A percentile compares a stretch with the other conserved stretches of the same genome.
Evolutionary conservation across 2,329 filamentous ascomycete genomes (phyloP).

Genomic region (Fusarium multiceps): DNA sequence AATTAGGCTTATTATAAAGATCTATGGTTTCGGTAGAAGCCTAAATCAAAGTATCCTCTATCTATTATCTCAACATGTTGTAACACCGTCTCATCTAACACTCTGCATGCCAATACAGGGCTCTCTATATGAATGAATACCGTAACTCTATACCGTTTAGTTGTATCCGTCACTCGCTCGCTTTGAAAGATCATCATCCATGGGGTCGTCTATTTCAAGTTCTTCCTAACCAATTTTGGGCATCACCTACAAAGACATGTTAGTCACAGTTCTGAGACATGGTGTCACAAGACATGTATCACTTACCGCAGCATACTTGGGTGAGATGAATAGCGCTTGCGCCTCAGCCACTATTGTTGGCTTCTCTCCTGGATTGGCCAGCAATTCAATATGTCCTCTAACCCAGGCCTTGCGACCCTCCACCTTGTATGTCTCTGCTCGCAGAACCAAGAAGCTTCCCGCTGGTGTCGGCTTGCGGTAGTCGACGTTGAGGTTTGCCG

Average conservation of each 20-base stretch:
- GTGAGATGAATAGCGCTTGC: conserved; percentile 88
- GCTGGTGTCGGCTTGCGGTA: conserved; percentile 86
- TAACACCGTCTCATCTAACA: conserved; percentile 8
- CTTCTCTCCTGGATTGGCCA: conserved; percentile 70
- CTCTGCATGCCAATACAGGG: conserved; percentile 2
- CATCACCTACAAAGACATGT: conserved; percentile 48
- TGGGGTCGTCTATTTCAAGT: conserved; percentile 10
- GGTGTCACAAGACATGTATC: background rate
- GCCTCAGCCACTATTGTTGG: conserved; percentile 81
- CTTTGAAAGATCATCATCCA: conserved; percentile 23
- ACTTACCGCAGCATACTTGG: conserved; percentile 81
- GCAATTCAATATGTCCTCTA: conserved; percentile 83
- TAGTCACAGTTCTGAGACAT: conserved; percentile 1
- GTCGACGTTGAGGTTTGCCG: conserved; percentile 84
- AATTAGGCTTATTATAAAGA: background rate
- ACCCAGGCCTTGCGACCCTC: conserved; percentile 97
- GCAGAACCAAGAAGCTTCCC: conserved; percentile 79
- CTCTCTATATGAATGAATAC: conserved; percentile 13
- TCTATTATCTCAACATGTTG: conserved; percentile 21
- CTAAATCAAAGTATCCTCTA: conserved; percentile 1
- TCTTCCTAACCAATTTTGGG: conserved; percentile 43
- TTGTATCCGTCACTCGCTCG: conserved; percentile 30
- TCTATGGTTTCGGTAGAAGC: background rate
- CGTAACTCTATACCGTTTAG: conserved; percentile 8
- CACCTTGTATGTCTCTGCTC: conserved; percentile 82